Evolutionary conservation across 2,329 filamentous ascomycete species (phyloP).

Genomic region (Talaromyces piceae): DNA sequence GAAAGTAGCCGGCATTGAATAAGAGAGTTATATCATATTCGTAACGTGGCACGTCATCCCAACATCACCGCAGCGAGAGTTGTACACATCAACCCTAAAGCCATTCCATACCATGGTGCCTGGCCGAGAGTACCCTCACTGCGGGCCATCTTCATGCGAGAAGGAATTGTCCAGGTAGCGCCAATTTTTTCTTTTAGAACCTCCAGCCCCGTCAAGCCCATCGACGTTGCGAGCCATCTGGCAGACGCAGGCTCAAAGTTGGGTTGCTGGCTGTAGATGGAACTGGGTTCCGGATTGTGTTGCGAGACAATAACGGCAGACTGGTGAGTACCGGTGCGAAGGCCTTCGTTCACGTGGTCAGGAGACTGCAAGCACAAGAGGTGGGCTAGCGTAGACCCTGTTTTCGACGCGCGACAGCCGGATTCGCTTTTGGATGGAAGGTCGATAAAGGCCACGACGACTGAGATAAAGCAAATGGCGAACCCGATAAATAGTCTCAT

Average conservation of each 20-base stretch:
- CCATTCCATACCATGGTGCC: constrained; percentile 36
- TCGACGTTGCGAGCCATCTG: constrained; percentile 22
- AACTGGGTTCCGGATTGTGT: neutral
- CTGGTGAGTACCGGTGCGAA: neutral
- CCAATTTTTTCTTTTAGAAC: constrained; percentile 17
- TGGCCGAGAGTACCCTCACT: constrained; percentile 34
- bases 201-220: constrained; percentile 25
- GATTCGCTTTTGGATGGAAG: constrained; percentile 4
- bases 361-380: neutral
- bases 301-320: neutral
- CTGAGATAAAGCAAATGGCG: constrained; percentile 2
- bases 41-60: constrained; percentile 17
- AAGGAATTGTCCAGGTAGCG: constrained; percentile 17
- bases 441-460: constrained; percentile 2
- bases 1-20: neutral
- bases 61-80: constrained; percentile 33
- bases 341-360: neutral
- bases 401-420: neutral
- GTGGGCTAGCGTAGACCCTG: neutral
- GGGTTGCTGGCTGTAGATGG: neutral
- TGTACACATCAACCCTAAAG: constrained; percentile 33
- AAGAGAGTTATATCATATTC: neutral
- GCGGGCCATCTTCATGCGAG: constrained; percentile 17
- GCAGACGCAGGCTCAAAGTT: constrained; percentile 2
- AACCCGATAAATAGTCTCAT: constrained; percentile 8